Conservation (phyloP, 1,139 yeast genomes). For the Maudiozyma humilis region DNA sequence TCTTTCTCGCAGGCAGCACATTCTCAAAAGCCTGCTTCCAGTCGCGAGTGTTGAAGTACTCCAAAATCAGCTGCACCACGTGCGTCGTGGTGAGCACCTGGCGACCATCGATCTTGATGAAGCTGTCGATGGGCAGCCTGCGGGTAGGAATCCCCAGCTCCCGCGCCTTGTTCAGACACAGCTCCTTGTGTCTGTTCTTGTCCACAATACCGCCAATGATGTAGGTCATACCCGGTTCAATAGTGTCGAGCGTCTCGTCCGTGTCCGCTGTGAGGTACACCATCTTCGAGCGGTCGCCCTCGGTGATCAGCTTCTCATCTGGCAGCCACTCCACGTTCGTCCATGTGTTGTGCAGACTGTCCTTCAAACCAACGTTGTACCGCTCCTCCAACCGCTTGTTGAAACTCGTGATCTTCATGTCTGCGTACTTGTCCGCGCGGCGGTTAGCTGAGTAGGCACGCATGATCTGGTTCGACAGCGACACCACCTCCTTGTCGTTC, state of each 20-base stretch:
- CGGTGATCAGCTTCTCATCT: constrained; percentile 35
- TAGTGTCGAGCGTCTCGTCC: constrained; percentile 50
- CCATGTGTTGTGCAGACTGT: constrained; percentile 58
- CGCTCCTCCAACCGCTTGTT: constrained; percentile 57
- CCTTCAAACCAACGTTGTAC: constrained; percentile 54
- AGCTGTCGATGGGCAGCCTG: constrained; percentile 81
- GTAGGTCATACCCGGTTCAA: constrained; percentile 66
- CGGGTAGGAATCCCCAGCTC: constrained; percentile 63
- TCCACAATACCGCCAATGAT: constrained; percentile 95
- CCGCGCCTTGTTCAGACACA: constrained; percentile 78
- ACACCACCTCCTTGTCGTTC: constrained; percentile 70
- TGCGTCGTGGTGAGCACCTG: constrained; percentile 89
- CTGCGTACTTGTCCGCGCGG: constrained; percentile 51
- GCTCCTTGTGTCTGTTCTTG: constrained; percentile 77
- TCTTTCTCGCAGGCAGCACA: constrained; percentile 76
- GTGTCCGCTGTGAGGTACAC: constrained; percentile 86
- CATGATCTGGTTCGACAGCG: constrained; percentile 73
- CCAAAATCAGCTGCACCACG: constrained; percentile 76
- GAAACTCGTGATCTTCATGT: constrained; percentile 56
- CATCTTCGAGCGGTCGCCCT: constrained; percentile 37
- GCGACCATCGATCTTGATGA: constrained; percentile 73
- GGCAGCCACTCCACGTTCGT: constrained; percentile 46
- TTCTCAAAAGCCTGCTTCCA: constrained; percentile 84
- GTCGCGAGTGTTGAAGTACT: constrained; percentile 68
- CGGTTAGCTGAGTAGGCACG: constrained; percentile 75